A percentile compares a stretch with the other conserved stretches of the same genome.
Evolutionary conservation across 305 asterid genomes (phyloP).

Genomic region (Salvia sclarea): DNA sequence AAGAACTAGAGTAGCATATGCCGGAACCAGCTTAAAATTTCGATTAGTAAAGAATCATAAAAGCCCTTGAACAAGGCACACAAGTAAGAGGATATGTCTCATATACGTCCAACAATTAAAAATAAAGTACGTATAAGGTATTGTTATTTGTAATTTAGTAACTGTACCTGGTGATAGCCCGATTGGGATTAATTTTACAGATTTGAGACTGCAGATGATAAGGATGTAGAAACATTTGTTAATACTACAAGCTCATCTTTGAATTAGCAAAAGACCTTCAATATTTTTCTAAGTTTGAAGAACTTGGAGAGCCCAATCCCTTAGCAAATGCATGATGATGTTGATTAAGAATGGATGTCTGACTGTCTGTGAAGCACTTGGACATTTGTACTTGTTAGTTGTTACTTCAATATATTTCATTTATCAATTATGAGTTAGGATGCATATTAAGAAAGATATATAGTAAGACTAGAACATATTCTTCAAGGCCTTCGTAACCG

Average conservation of each 20-base stretch:
- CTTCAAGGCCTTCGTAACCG: neutral
- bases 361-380: neutral
- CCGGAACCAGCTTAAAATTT: neutral
- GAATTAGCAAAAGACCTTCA: neutral
- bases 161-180: neutral
- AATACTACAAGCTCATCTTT: neutral
- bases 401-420: neutral
- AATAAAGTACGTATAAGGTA: neutral
- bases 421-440: neutral
- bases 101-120: slow-evolving; percentile 2
- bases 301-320: neutral
- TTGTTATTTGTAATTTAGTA: neutral
- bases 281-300: neutral
- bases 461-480: neutral
- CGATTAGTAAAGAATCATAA: neutral
- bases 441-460: neutral
- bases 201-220: slow-evolving; percentile 10
- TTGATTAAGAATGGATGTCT: neutral
- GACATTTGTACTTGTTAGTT: neutral
- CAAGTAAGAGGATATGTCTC: neutral
- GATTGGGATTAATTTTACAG: neutral
- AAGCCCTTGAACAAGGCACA: neutral
- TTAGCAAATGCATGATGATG: neutral
- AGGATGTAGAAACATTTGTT: neutral
- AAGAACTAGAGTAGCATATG: neutral